phyloP scores from a whole-genome alignment of 805 yeast genomes.

The Metschnikowia orientalis region DNA sequence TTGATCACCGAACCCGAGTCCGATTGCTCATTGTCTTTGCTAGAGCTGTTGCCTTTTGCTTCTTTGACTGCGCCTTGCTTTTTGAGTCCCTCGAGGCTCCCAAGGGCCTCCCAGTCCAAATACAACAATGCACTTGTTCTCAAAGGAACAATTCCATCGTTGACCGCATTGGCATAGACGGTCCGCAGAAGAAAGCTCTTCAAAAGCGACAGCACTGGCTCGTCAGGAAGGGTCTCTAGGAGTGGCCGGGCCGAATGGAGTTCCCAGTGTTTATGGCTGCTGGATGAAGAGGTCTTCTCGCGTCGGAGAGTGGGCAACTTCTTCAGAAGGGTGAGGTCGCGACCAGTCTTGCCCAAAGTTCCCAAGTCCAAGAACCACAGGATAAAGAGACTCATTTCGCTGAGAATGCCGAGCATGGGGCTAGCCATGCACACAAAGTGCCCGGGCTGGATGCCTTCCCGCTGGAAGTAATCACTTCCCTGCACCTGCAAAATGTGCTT shows the following conservation, averaged over 20 bases:
- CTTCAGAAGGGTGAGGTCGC: constrained; percentile 39
- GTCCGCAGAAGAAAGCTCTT: constrained; percentile 30
- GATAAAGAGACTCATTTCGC: constrained; percentile 37
- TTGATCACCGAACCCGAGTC: neutral
- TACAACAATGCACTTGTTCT: constrained; percentile 41
- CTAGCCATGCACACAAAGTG: constrained; percentile 40
- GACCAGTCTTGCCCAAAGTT: constrained; percentile 42
- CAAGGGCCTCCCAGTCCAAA: constrained; percentile 41
- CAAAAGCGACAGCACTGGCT: constrained; percentile 32
- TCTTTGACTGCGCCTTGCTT: neutral
- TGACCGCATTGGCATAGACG: constrained; percentile 41
- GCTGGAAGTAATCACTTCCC: constrained; percentile 29
- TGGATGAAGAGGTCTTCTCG: constrained; percentile 6
- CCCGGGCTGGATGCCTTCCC: constrained; percentile 24
- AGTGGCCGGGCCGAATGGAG: constrained; percentile 23
- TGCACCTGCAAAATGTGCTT: constrained; percentile 30
- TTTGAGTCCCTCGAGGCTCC: constrained; percentile 32
- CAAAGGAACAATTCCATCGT: constrained; percentile 45
- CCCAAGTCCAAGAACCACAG: constrained; percentile 42
- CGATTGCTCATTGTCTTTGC: neutral
- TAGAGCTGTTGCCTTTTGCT: neutral
- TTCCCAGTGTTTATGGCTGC: constrained; percentile 4
- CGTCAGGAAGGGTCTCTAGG: constrained; percentile 38
- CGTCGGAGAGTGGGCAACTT: constrained; percentile 22
- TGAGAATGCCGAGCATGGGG: constrained; percentile 40